These are phyloP conservation scores for Russula foetens DNA, from an alignment of 768 basidiomycete genomes.

Conservation along the genomic window DNA sequence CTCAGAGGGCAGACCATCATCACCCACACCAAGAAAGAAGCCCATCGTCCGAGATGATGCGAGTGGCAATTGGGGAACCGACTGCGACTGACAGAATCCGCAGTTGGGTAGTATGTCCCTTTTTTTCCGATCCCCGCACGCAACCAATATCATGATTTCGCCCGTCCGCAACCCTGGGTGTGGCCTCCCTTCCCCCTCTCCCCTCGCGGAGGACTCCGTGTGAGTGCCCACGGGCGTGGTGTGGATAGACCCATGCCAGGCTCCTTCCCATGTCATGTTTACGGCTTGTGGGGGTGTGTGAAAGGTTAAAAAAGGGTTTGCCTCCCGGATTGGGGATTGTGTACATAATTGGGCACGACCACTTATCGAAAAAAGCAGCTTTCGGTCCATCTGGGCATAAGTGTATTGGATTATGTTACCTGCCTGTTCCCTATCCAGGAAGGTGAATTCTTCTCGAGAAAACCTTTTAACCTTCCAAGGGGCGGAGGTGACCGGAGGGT, in stretches of 20 bases:
- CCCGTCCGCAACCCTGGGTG: too few relatives aligned
- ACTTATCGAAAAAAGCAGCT: not conserved
- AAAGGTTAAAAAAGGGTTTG: not conserved
- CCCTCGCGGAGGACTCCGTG: slow-evolving; percentile 1
- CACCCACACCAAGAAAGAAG: not conserved
- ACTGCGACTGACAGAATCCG: too few relatives aligned
- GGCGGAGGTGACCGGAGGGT: not conserved
- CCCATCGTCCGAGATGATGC: not conserved
- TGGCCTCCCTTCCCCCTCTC: too few relatives aligned
- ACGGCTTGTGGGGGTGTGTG: not conserved
- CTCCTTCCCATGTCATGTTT: slow-evolving; percentile 10
- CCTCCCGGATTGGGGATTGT: not conserved
- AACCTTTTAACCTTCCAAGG: not conserved
- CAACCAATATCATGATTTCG: not conserved
- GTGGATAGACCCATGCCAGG: not conserved
- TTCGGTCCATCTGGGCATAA: not conserved
- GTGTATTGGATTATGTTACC: not conserved
- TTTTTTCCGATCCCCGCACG: not conserved
- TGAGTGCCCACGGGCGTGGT: not conserved
- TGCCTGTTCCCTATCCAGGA: not conserved
- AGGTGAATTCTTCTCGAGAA: not conserved
- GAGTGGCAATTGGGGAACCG: not conserved
- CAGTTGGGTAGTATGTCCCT: too few relatives aligned
- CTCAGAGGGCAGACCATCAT: too few relatives aligned
- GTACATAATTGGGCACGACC: not conserved